Evolutionary conservation across 768 basidiomycete genomes (phyloP), one percentile per base, ranked within the genome.

Genomic region (Leccinum variicolor): DNA sequence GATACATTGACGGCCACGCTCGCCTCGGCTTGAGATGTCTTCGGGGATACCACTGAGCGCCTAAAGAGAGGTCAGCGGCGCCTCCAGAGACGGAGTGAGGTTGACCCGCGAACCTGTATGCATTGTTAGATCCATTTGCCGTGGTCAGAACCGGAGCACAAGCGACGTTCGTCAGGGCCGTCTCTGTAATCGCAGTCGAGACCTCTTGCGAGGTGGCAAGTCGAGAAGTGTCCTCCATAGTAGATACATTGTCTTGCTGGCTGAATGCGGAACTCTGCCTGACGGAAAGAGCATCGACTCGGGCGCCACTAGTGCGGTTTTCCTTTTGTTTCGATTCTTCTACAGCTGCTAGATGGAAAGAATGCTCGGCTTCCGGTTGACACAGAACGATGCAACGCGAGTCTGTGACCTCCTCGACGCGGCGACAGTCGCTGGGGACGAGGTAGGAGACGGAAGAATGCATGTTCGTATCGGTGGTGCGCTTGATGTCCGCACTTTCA

Each of bases 61-160:
- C 39, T 41, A 41, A n/a, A 19, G n/a, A 41, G 17, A 9, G 3
- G 26, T 62, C 14, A 55, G 19, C 13, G 39, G 17, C 14, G n/a
- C 39, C n/a, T 41, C 39, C 25, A 25, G n/a, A 25, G 25, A 25
- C 25, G 25, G 25, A 25, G 25, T 25, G 25, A 25, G 25, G 3
- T 26, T 39, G 23, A 9, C 28, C 28, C 26, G 56, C 59, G 13
- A 10, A 64, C 63, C 63, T 56, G 19, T 19, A 19, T 34, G 17
- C 5, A n/a, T 54, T 26, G 13, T 14, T 23, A 10, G 33, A 25
- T 1, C 4, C 17, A 33, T 45, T 34, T 13, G 23, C 29, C 15
- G 45, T 9, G 13, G 29, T 15, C 3, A 10, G 8, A 7, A 39
- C 21, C 13, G 50, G 39, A 26, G 21, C 3, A 15, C 33, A 34